Evolutionary conservation across 148 eudicot species (phyloP), one percentile per base, ranked within the genome.

Genomic region (Nyssa sinensis): DNA sequence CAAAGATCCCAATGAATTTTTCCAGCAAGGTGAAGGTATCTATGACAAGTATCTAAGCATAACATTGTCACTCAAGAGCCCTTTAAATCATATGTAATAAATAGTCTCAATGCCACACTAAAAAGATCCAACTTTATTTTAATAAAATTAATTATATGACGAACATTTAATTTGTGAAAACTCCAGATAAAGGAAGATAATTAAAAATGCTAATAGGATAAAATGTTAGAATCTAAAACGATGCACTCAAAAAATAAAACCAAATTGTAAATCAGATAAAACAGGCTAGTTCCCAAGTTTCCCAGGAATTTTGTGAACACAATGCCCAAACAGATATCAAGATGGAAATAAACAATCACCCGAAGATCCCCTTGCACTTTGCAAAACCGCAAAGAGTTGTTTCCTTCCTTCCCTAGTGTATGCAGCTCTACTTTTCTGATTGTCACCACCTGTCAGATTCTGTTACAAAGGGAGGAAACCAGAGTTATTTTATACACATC

Each of bases 321-420:
- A 17, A 9, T 23, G 59, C 65, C 24, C 25, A 35, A 16, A 27
- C 30, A 23, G 47, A 67, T 16, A 58, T 58, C 44, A 53, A 47
- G 25, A 55, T 35, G 51, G 41, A 58, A 47, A 35, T 35, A 37
- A 65, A 37, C 27, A 76, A 83, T 78, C 75, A 95, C 98, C 98
- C 84, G 98, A 95, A 67, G 98, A 95, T 81, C 97, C 98, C 89
- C 96, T 90, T 64, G 97, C 97, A 88, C 98, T 90, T 82, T 92
- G 98, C 74, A 95, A 81, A 81, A 95, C 97, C 62, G 96, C 91
- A 84, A 95, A 95, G n/a, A 92, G 92, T 74, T 95, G 98, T 72
- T 95, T 95, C 72, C 98, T 82, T 59, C 98, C 97, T 47, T 92
- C 98, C 83, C 98, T 90, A 55, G 97, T 95, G 79, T 85, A 90